phyloP scores from a whole-genome alignment of 2,329 filamentous ascomycete genomes.

The Cercospora canescens region DNA sequence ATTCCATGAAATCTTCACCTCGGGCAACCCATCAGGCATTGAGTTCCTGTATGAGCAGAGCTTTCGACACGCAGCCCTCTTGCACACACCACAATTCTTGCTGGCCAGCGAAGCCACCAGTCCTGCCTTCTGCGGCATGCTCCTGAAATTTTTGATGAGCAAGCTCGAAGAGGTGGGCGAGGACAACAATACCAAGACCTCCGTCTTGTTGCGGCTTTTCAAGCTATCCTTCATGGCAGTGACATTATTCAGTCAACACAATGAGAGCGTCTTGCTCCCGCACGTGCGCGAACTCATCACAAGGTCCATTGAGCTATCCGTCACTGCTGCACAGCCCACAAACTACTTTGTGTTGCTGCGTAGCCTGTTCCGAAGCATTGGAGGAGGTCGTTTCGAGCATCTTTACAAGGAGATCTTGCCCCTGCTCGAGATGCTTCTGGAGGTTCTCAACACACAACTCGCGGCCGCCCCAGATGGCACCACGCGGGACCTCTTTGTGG shows the following conservation, averaged over 20 bases:
- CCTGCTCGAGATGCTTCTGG: conserved; percentile 92
- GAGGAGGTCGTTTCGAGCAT: conserved; percentile 94
- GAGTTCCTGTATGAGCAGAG: conserved; percentile 96
- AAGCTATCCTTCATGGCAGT: conserved; percentile 99
- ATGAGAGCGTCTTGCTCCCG: conserved; percentile 91
- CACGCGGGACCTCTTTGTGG: conserved; percentile 94
- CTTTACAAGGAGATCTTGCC: conserved; percentile 98
- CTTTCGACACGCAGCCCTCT: conserved; percentile 89
- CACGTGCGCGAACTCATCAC: conserved; percentile 98
- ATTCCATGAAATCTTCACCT: conserved; percentile 89
- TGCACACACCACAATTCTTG: conserved; percentile 97
- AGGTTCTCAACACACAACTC: conserved; percentile 93
- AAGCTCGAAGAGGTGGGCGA: conserved; percentile 93
- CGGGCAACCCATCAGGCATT: conserved; percentile 63
- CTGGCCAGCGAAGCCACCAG: conserved; percentile 98
- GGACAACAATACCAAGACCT: conserved; percentile 86
- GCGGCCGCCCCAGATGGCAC: conserved; percentile 85
- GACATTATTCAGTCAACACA: conserved; percentile 89
- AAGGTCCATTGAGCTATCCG: conserved; percentile 93
- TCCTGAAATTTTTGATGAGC: conserved; percentile 95
- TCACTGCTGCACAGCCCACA: conserved; percentile 94
- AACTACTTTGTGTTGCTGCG: conserved; percentile 95
- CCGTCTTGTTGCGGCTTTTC: conserved; percentile 89
- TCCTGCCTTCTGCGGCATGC: conserved; percentile 96
- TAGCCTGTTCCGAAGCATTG: conserved; percentile 93